These are phyloP conservation scores for Tarenaya hassleriana DNA, from an alignment of 345 rosid genomes.

Conservation along the genomic window DNA sequence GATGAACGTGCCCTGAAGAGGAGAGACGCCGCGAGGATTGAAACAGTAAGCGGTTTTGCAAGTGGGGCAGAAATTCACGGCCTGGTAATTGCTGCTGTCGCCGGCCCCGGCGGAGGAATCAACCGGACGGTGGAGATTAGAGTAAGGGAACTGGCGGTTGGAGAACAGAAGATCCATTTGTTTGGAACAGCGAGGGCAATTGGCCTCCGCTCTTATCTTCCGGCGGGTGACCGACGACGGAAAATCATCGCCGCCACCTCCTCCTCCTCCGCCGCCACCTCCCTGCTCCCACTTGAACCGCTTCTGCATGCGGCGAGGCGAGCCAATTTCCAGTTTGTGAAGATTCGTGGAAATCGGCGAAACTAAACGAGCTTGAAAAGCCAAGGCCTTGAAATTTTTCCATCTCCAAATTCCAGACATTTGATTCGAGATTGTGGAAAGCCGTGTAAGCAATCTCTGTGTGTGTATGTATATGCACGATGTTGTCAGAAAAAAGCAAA, in stretches of 20 bases:
- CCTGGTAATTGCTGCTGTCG: slow-evolving; percentile 35
- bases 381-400: slow-evolving; percentile 42
- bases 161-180: slow-evolving; percentile 82
- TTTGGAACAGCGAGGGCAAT: slow-evolving; percentile 90
- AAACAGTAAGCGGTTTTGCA: slow-evolving; percentile 84
- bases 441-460: neutral
- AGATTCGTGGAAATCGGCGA: slow-evolving; percentile 39
- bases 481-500: slow-evolving; percentile 3
- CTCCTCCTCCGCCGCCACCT: slow-evolving; percentile 27
- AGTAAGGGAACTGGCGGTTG: slow-evolving; percentile 39
- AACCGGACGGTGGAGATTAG: slow-evolving; percentile 35
- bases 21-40: slow-evolving; percentile 53
- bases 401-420: slow-evolving; percentile 72
- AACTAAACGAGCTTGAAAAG: slow-evolving; percentile 27
- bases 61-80: slow-evolving; percentile 78
- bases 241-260: slow-evolving; percentile 23
- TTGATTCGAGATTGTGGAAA: neutral
- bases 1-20: slow-evolving; percentile 82
- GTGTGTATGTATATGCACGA: neutral
- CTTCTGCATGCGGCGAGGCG: slow-evolving; percentile 45
- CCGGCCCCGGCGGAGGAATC: slow-evolving; percentile 17
- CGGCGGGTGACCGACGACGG: slow-evolving; percentile 29
- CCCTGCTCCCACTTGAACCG: slow-evolving; percentile 71
- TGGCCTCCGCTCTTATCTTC: slow-evolving; percentile 75
- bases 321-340: slow-evolving; percentile 34